Base-by-base conservation (phyloP, 352 stramenopile genomes). In the Pythium plurisporium region DNA sequence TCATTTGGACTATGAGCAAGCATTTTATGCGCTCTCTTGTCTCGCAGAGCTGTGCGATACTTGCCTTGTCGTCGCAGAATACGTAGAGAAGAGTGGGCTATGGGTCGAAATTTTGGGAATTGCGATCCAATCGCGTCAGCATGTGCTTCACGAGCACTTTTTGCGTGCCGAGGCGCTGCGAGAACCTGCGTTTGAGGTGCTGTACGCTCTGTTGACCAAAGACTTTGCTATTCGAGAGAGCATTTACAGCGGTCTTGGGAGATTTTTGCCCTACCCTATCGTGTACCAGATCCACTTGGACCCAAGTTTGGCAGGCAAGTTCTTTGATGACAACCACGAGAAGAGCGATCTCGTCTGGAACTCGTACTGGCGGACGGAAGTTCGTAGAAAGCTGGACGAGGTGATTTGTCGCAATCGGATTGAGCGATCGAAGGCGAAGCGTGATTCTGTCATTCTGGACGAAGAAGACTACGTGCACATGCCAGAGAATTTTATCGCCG, bases 311-410 rank as follows among this genome's bases (percentile, higher is more conserved):
- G 76, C 82, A 12, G 65, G 69, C 7, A 69, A 84, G 41, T 91
- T 91, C 52, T 93, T 93, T 30, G 82, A 93, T 27, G 82, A 90
- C 61, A 87, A 89, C 50, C 80, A 91, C 49, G 79, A 91, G 9
- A 93, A 91, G 50, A 89, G 78, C 22, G 82, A 93, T 23, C 68
- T 93, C 36, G 86, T 93, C 37, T 93, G 82, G 82, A 89, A 93
- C 58, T 89, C 80, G 14, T 73, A 87, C 46, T 83, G 66, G 64
- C 65, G 82, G 33, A 93, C 76, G 0, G 79, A 82, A 63, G 82
- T 93, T 30, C 80, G 82, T 4, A 81, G 86, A 26, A 88, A 83
- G 26, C 60, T 93, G 15, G 82, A 93, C 38, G 55, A 86, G 42
- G 78, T 90, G 41, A 89, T 93, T 51, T 89, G 76, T 48, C 75